Base-by-base conservation (phyloP, 331 rosid species). In the Malus hybrid region DNA sequence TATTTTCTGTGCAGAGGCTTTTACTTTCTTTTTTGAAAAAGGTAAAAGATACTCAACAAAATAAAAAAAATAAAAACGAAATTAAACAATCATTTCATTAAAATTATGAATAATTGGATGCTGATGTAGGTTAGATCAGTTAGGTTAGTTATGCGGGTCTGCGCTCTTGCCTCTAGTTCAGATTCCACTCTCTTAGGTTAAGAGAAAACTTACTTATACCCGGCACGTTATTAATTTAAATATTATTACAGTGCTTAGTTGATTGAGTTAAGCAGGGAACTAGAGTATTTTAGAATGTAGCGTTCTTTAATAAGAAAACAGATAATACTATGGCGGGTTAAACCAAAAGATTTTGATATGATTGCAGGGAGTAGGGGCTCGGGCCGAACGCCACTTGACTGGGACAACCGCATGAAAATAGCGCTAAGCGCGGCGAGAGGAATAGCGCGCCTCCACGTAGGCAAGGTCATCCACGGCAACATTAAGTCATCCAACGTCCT, bases 351-450 rank as follows among this genome's bases (percentile, higher is more conserved):
- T 39, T 39, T 9, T 39, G 46, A 39, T 39, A 9, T 39, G 46
- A 39, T 39, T 55, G n/a, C 82, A 94, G 99, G 99, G 7, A 94
- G 97, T 69, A 86, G 97, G 79, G 97, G 97, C 7, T 90, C 97
- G 10, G 99, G 99, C 19, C 73, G 99, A 14, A 89, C 97, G 3
- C 97, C 97, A 1, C 77, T 95, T 15, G 97, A 92, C 63, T 95
- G 97, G 99, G 93, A 92, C 58, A 86, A 75, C 88, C 80, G 97
- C 19, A 86, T 87, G 86, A 86, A 77, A 80, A 89, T 92, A 30
- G 97, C 97, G 10, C 36, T 82, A 2, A 87, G 97, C 70, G 78
- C 88, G 1, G 96, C 92, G 4, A 86, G 89, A 46, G 97, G 99
- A 5, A 30, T 95, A 1, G 80, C 91, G 7, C 86, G 88, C 82